Percentiles rank a stretch among this genome's conserved stretches.
These are phyloP conservation scores for Wickerhamomyces strasburgensis DNA, from an alignment of 805 yeast species.

Conservation along the genomic window DNA sequence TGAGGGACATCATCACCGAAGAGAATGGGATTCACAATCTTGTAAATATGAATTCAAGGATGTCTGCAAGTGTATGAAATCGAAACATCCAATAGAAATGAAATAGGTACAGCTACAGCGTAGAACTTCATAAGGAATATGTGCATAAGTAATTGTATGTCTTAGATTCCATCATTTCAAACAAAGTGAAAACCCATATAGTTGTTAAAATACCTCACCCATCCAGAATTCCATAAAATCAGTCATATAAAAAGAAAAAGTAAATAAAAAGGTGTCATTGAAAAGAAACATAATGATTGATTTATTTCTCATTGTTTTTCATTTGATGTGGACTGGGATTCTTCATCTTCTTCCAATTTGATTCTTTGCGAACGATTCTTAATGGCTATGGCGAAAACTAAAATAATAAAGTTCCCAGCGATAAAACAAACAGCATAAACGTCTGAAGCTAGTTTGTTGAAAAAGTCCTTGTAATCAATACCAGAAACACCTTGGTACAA, in stretches of 20 bases:
- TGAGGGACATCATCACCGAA: slow-evolving; percentile 14
- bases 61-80: too few species aligned
- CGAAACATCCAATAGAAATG: too few species aligned
- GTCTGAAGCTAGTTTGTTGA: slow-evolving; percentile 6
- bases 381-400: slow-evolving; percentile 3
- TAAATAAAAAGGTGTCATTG: background rate
- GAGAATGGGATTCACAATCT: background rate
- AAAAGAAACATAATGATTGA: too few species aligned
- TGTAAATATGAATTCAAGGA: too few species aligned
- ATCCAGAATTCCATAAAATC: too few species aligned
- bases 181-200: too few species aligned
- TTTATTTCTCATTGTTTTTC: slow-evolving; percentile 15
- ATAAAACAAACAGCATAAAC: slow-evolving; percentile 11
- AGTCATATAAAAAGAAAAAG: background rate
- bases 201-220: too few species aligned
- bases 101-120: too few species aligned
- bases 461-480: slow-evolving; percentile 14
- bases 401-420: slow-evolving; percentile 8
- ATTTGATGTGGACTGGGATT: slow-evolving; percentile 2
- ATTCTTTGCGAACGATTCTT: slow-evolving; percentile 1
- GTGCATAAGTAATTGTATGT: too few species aligned
- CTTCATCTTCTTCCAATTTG: slow-evolving; percentile 6
- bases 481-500: slow-evolving; percentile 12
- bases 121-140: too few species aligned
- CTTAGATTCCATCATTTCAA: too few species aligned